phyloP scores from a whole-genome alignment of 768 basidiomycete genomes.

The Rhizopogon vesiculosus region DNA sequence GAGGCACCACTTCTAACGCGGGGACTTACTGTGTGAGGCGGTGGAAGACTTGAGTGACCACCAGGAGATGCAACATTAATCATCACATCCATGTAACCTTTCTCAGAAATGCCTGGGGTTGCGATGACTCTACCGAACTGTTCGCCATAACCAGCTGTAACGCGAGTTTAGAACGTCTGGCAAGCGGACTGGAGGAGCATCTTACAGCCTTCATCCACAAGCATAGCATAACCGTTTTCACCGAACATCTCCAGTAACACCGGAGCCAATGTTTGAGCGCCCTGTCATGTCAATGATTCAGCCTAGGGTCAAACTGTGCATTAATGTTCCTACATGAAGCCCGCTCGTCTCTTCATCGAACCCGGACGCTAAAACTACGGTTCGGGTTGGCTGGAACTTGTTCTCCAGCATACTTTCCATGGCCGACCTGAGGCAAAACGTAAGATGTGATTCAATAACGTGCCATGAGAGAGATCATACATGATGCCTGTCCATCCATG shows the following conservation, averaged over 20 bases:
- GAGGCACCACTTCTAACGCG: constrained; percentile 1
- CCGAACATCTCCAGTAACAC: constrained; percentile 62
- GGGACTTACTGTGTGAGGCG: constrained; percentile 61
- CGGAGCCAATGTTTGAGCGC: constrained; percentile 44
- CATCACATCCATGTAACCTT: constrained; percentile 60
- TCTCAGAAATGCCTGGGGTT: constrained; percentile 64
- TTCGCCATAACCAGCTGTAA: constrained; percentile 45
- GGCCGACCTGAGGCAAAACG: constrained; percentile 32
- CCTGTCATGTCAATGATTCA: constrained; percentile 30
- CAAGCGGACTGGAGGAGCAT: not conserved
- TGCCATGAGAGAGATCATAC: constrained; percentile 26
- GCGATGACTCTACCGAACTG: constrained; percentile 53
- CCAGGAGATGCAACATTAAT: constrained; percentile 68
- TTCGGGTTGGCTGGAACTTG: constrained; percentile 60
- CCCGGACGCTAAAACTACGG: constrained; percentile 59
- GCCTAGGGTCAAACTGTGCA: not conserved
- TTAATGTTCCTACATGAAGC: constrained; percentile 27
- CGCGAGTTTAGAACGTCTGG: not conserved
- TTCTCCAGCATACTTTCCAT: constrained; percentile 62
- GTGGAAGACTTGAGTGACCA: constrained; percentile 86
- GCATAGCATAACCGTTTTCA: constrained; percentile 62
- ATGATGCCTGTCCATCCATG: constrained; percentile 33
- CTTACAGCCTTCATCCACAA: constrained; percentile 87
- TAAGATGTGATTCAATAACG: not conserved
- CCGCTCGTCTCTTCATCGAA: constrained; percentile 76